phyloP scores from a whole-genome alignment of 2,329 filamentous ascomycete species.

The Cladosporium velox region DNA sequence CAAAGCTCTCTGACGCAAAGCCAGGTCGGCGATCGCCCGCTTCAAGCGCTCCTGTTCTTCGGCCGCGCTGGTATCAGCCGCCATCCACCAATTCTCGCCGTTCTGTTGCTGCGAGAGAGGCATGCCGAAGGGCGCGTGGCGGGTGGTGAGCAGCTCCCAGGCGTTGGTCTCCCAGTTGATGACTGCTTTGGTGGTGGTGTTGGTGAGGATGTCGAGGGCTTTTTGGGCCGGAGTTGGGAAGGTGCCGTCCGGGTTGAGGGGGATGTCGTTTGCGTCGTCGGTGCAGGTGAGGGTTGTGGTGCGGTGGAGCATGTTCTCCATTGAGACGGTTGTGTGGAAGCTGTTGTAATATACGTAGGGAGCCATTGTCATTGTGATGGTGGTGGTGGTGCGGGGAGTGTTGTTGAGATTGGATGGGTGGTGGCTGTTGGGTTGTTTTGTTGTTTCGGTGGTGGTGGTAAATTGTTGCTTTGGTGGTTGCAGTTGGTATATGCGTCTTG shows the following conservation, averaged over 20 bases:
- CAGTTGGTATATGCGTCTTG: not conserved
- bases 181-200: not conserved
- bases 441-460: not conserved
- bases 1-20: not conserved
- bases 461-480: not conserved
- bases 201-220: not conserved
- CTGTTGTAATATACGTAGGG: not conserved
- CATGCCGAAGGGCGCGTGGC: constrained; percentile 1
- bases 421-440: not conserved
- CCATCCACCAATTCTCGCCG: constrained; percentile 1
- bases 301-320: not conserved
- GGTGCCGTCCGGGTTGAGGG: not conserved
- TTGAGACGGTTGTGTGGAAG: not conserved
- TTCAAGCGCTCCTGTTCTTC: not conserved
- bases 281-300: not conserved
- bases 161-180: not conserved
- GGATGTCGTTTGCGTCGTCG: not conserved
- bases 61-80: not conserved
- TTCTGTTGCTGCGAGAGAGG: not conserved
- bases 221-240: not conserved
- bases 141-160: not conserved
- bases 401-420: not conserved
- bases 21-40: not conserved
- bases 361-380: not conserved
- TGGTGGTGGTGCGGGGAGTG: not conserved